Conservation (phyloP, 495 filamentous ascomycete genomes). For the Penicillium simplicissimum region DNA sequence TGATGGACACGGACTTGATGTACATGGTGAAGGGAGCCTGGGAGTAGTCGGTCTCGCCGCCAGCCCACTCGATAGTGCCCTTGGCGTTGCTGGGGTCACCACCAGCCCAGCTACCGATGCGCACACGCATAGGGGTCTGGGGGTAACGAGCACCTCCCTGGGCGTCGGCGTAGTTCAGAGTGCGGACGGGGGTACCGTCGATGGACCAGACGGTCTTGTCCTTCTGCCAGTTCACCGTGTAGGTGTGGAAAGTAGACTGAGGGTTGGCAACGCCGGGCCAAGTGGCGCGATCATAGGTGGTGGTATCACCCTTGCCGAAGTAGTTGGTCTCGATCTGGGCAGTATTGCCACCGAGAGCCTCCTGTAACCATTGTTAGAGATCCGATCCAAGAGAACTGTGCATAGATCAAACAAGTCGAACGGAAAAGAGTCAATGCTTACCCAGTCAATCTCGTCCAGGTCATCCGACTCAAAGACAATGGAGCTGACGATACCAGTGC, state of each 20-base stretch:
- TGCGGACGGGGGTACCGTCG: conserved; percentile 71
- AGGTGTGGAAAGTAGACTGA: conserved; percentile 73
- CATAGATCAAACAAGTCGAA: no score
- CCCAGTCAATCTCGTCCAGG: conserved; percentile 96
- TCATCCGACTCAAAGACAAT: conserved; percentile 85
- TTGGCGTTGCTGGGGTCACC: conserved; percentile 71
- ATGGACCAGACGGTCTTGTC: conserved; percentile 75
- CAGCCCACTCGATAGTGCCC: conserved; percentile 72
- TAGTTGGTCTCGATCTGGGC: conserved; percentile 84
- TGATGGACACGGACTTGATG: conserved; percentile 58
- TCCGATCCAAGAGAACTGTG: not conserved
- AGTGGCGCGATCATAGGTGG: conserved; percentile 72
- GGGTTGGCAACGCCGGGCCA: conserved; percentile 59
- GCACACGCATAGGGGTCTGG: conserved; percentile 87
- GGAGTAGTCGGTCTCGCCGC: conserved; percentile 70
- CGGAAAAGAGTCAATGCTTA: conserved; percentile 28
- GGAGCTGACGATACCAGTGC: conserved; percentile 75
- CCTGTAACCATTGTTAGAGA: conserved; percentile 26
- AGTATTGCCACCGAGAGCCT: conserved; percentile 59
- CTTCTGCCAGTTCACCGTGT: conserved; percentile 81
- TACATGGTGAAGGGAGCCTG: conserved; percentile 78
- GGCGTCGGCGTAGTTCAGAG: conserved; percentile 57
- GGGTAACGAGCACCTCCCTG: conserved; percentile 76
- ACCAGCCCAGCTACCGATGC: conserved; percentile 84
- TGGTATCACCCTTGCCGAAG: conserved; percentile 87